A percentile compares a stretch with the other conserved stretches of the same genome.
These are phyloP conservation scores for Bacterosira constricta DNA, from an alignment of 108 stramenopile species.

Conservation along the genomic window DNA sequence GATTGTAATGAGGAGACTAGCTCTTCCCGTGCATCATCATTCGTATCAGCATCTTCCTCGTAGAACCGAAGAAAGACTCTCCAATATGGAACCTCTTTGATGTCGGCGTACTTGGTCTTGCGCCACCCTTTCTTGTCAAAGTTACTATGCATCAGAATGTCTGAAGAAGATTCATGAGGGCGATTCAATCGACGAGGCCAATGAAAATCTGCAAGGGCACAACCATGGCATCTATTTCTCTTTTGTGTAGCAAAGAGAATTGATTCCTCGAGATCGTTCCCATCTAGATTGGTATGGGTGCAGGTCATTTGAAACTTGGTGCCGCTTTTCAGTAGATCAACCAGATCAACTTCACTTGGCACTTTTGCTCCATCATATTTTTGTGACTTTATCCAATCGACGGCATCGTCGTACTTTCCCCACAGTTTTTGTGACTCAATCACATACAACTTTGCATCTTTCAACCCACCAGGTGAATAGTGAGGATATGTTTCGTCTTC, in stretches of 20 bases:
- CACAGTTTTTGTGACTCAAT: conserved; percentile 9
- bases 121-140: conserved; percentile 15
- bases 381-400: conserved; percentile 11
- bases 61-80: conserved; percentile 21
- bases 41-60: background rate
- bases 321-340: conserved; percentile 13
- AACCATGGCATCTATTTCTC: conserved; percentile 15
- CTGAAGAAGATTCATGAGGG: background rate
- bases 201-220: conserved; percentile 1
- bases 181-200: conserved; percentile 26
- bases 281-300: conserved; percentile 11
- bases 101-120: background rate
- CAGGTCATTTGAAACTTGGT: conserved; percentile 4
- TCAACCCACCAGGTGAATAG: conserved; percentile 8
- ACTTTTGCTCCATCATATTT: background rate
- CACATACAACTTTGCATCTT: conserved; percentile 22
- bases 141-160: conserved; percentile 30
- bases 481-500: background rate
- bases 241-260: conserved; percentile 18
- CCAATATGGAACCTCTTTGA: conserved; percentile 27
- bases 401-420: conserved; percentile 1
- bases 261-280: background rate
- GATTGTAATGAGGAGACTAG: too few relatives aligned
- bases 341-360: conserved; percentile 13
- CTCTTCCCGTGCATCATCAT: background rate